phyloP scores from a whole-genome alignment of 1,284 basidiomycete species.

The Sphagnurus paluster region DNA sequence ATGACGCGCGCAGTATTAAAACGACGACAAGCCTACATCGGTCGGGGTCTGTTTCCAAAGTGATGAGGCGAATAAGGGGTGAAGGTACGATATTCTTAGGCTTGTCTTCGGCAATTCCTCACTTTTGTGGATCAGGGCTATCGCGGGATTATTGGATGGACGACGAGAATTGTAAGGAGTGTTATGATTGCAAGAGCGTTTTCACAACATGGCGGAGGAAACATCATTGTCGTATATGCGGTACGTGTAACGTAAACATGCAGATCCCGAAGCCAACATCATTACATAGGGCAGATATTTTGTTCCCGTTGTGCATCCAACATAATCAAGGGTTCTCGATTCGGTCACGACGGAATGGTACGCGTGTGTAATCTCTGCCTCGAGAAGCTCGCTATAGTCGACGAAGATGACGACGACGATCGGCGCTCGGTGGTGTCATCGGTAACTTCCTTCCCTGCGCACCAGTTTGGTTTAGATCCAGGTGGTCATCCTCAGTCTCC shows the following conservation, averaged over 20 bases:
- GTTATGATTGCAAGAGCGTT: slow-evolving; percentile 89
- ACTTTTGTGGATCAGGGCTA: slow-evolving; percentile 48
- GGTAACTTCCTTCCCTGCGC: slow-evolving; percentile 58
- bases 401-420: slow-evolving; percentile 84
- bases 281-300: slow-evolving; percentile 76
- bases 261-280: slow-evolving; percentile 9
- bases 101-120: slow-evolving; percentile 8
- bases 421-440: slow-evolving; percentile 74
- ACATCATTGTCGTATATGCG: slow-evolving; percentile 94
- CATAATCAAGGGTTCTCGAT: slow-evolving; percentile 92
- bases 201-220: slow-evolving; percentile 93
- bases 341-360: slow-evolving; percentile 90
- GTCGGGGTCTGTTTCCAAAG: slow-evolving; percentile 83
- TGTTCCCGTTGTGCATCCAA: slow-evolving; percentile 96
- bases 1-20: slow-evolving; percentile 78
- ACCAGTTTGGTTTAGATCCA: slow-evolving; percentile 60
- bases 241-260: slow-evolving; percentile 38
- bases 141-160: slow-evolving; percentile 97
- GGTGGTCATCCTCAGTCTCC: slow-evolving; percentile 75
- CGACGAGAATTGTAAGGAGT: slow-evolving; percentile 94
- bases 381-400: slow-evolving; percentile 83
- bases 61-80: slow-evolving; percentile 84
- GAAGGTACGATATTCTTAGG: slow-evolving; percentile 54
- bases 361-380: slow-evolving; percentile 95
- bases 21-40: slow-evolving; percentile 70